Conservation (phyloP, 2,329 filamentous ascomycete genomes). For the Penicillium sp. region DNA sequence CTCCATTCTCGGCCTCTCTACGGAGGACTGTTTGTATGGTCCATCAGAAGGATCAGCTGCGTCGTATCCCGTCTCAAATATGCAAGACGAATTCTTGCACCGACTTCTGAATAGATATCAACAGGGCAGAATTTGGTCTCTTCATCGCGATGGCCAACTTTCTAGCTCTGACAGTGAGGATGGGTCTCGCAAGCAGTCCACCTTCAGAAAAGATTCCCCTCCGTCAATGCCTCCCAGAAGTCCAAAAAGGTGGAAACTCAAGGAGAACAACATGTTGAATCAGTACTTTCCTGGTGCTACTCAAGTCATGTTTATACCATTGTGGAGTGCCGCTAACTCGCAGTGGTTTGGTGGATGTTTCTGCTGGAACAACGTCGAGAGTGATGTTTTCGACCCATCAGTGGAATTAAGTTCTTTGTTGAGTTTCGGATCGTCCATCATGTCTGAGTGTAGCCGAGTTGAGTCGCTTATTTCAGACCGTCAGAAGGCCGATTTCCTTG, state of each 20-base stretch:
- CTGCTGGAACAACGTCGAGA: constrained; percentile 28
- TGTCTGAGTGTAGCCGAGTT: constrained; percentile 39
- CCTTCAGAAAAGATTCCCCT: neutral
- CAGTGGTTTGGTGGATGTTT: constrained; percentile 32
- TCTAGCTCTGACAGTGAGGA: constrained; percentile 16
- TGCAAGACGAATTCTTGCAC: constrained; percentile 13
- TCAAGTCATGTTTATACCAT: constrained; percentile 29
- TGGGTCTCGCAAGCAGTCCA: constrained; percentile 39
- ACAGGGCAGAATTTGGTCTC: constrained; percentile 17
- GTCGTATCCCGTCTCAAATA: constrained; percentile 5
- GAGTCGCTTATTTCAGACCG: constrained; percentile 39
- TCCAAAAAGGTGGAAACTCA: constrained; percentile 6
- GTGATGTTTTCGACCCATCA: constrained; percentile 19
- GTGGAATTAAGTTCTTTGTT: constrained; percentile 36
- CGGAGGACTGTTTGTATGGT: constrained; percentile 1
- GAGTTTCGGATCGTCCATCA: constrained; percentile 37
- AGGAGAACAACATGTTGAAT: constrained; percentile 8
- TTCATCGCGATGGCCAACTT: constrained; percentile 14
- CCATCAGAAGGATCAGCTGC: neutral
- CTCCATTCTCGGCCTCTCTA: constrained; percentile 13
- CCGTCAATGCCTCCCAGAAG: neutral
- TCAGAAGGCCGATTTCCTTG: constrained; percentile 54
- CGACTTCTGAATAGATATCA: constrained; percentile 12
- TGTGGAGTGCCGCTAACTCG: constrained; percentile 33
- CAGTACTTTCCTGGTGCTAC: constrained; percentile 24